Evolutionary conservation across 441 rosid genomes (phyloP), one percentile per base, ranked within the genome.

Genomic region (Populus tomentosa): DNA sequence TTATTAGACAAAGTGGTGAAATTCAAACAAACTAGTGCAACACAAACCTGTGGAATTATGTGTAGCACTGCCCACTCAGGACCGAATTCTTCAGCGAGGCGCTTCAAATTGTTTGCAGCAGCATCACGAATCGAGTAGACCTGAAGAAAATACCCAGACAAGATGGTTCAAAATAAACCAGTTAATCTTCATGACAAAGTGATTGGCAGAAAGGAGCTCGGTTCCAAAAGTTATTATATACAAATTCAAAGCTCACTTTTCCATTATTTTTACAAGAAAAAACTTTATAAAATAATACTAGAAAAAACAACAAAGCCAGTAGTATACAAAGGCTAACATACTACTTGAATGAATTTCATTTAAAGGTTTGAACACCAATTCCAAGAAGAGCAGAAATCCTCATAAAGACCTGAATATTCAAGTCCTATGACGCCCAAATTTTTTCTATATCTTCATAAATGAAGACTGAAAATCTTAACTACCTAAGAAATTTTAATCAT

Each of bases 1-100:
- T 73, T 56, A 65, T 64, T 13, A 75, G 42, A 81, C 77, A 80
- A 26, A 26, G 79, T 86, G 88, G 85, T 50, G 56, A 50, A 50
- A 16, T 50, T 50, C 56, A 50, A 50, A 50, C 0, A 50, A 50
- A 63, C 28, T 14, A 63, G 24, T 4, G 35, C 28, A n/a, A 33
- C 14, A 77, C 78, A 50, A 70, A 92, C 94, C 95, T 95, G 98
- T 35, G 99, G 98, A 84, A 94, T 88, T 84, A 95, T 85, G 82
- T 95, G 98, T 86, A 89, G 94, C 99, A 94, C 92, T 71, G 98
- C 98, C 99, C 99, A 95, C 28, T 95, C 98, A 18, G 99, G 93
- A 76, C 99, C 99, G 80, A 95, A 95, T 85, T 95, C 99, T 87
- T 95, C 99, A 13, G 94, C 97, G 6, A 95, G 97, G 28, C 98